Evolutionary conservation across 352 stramenopile genomes (phyloP).

Genomic region (Pythium pyrilobum): DNA sequence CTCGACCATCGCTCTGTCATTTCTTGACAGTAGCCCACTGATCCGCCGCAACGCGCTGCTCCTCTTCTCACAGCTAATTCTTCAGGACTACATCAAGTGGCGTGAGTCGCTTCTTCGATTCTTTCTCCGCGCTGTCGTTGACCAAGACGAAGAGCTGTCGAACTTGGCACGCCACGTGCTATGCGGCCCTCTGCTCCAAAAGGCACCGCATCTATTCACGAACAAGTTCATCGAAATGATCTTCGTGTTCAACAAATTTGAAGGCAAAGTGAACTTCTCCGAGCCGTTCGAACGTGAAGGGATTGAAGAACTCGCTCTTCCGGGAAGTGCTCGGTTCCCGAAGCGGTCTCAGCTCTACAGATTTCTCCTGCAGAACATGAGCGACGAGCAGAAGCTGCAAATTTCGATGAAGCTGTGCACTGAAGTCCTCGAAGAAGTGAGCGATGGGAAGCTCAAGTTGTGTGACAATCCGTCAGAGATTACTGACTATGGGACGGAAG

Average conservation of each 20-base stretch:
- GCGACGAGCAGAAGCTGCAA: slow-evolving; percentile 95
- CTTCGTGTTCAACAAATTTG: slow-evolving; percentile 93
- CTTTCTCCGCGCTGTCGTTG: slow-evolving; percentile 93
- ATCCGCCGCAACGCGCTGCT: slow-evolving; percentile 94
- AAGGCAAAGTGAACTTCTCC: slow-evolving; percentile 56
- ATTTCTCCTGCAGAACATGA: slow-evolving; percentile 93
- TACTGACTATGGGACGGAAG: slow-evolving; percentile 83
- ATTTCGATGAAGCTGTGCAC: slow-evolving; percentile 94
- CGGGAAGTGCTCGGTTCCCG: slow-evolving; percentile 45
- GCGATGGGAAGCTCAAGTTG: slow-evolving; percentile 69
- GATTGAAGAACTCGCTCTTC: slow-evolving; percentile 53
- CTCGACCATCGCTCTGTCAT: no score
- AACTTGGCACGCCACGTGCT: slow-evolving; percentile 93
- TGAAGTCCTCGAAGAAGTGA: slow-evolving; percentile 90
- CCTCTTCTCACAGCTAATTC: slow-evolving; percentile 93
- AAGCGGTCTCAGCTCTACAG: slow-evolving; percentile 90
- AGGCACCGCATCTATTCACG: slow-evolving; percentile 92
- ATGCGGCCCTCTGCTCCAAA: slow-evolving; percentile 85
- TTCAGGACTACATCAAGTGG: slow-evolving; percentile 99
- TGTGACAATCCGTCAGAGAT: slow-evolving; percentile 74
- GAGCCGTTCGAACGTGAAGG: slow-evolving; percentile 63
- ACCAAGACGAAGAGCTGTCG: slow-evolving; percentile 91
- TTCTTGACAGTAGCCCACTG: slow-evolving; percentile 83
- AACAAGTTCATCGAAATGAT: slow-evolving; percentile 97
- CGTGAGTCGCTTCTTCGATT: slow-evolving; percentile 93